These are phyloP conservation scores for Elongisporangium prolatum DNA, from an alignment of 352 stramenopile genomes.

Conservation along the genomic window DNA sequence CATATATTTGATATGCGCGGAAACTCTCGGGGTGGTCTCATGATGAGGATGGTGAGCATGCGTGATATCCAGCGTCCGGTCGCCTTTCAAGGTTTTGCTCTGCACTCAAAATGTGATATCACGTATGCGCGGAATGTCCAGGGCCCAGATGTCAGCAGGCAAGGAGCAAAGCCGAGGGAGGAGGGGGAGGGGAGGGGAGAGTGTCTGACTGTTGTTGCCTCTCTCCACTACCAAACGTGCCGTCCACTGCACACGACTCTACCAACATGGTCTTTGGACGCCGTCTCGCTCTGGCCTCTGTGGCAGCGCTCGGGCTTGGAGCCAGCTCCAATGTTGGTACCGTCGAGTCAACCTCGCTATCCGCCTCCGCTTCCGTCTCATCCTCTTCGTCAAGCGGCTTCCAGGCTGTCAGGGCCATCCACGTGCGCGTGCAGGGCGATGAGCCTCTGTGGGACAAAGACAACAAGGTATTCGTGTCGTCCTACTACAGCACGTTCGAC, in stretches of 20 bases:
- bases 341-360: neutral
- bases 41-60: neutral
- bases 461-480: constrained; percentile 26
- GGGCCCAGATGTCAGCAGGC: neutral
- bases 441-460: constrained; percentile 30
- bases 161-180: neutral
- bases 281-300: neutral
- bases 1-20: neutral
- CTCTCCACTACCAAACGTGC: neutral
- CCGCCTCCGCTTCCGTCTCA: neutral
- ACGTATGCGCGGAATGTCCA: neutral
- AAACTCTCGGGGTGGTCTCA: neutral
- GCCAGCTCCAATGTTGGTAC: neutral
- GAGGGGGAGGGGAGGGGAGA: neutral
- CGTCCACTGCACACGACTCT: neutral
- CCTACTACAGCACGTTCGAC: constrained; percentile 36
- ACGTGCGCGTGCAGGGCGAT: constrained; percentile 49
- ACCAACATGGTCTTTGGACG: neutral
- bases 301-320: neutral
- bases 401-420: constrained; percentile 34
- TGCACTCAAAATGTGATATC: neutral
- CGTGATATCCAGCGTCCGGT: neutral
- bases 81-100: neutral
- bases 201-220: neutral
- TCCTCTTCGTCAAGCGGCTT: constrained; percentile 14